phyloP scores from a whole-genome alignment of 257 asterid genomes.

The Jacaranda copaia region DNA sequence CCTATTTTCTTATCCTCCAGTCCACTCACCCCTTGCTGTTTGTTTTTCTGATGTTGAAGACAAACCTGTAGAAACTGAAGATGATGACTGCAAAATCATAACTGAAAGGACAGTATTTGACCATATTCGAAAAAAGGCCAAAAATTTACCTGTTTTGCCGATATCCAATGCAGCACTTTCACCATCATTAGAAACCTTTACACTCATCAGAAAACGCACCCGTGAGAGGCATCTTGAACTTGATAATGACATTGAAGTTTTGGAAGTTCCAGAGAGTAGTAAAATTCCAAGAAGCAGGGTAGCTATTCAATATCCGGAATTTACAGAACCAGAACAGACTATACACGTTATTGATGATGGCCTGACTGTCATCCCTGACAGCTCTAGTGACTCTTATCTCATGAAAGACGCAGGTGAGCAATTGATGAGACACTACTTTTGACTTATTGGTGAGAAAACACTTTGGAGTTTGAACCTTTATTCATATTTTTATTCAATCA shows the following conservation, averaged over 20 bases:
- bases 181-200: constrained; percentile 74
- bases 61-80: constrained; percentile 53
- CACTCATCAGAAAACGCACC: constrained; percentile 79
- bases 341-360: constrained; percentile 39
- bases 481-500: constrained; percentile 20
- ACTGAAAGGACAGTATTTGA: constrained; percentile 79
- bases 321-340: constrained; percentile 40
- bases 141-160: constrained; percentile 63
- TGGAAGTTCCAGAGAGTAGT: constrained; percentile 45
- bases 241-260: constrained; percentile 48
- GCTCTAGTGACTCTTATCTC: constrained; percentile 36
- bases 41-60: constrained; percentile 47
- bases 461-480: background rate
- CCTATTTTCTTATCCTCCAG: constrained; percentile 33
- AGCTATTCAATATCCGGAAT: constrained; percentile 37
- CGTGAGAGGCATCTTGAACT: constrained; percentile 68
- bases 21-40: constrained; percentile 33
- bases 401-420: constrained; percentile 54
- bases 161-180: constrained; percentile 46
- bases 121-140: constrained; percentile 84
- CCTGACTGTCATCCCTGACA: constrained; percentile 29
- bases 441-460: background rate
- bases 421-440: background rate
- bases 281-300: constrained; percentile 39
- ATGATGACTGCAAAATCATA: constrained; percentile 79